Base-by-base conservation (phyloP, 331 rosid genomes). In the Acacia pycnantha region DNA sequence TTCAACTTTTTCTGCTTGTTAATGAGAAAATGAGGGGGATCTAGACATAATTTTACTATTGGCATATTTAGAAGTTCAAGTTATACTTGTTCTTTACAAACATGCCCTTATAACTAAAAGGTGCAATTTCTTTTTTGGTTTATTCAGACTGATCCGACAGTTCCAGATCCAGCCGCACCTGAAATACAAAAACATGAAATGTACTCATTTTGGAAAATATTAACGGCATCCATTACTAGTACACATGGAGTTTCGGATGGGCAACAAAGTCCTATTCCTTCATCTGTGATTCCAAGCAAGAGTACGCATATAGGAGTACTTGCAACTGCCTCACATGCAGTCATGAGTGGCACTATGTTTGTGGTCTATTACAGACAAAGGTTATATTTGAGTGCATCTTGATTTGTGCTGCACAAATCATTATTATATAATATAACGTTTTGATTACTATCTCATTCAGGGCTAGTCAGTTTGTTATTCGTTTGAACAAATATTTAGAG, bases 281-380 rank as follows among this genome's bases (percentile, higher is more conserved):
- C 96, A 13, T 91, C 97, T 10, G 94, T 91, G 86, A 94, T 92
- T 79, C 91, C 98, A 13, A 89, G 92, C 90, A 94, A 92, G 73
- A 91, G 92, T 74, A 91, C 91, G 97, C 95, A 88, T 80, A 93
- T 94, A 66, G 97, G 97, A 69, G 96, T 92, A 77, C 96, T 94
- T 79, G 97, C 97, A 64, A 92, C 96, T 70, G 98, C 97, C 33
- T 86, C 94, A 64, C 97, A 94, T 86, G 98, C 98, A 68, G 82
- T 92, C 67, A 46, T 69, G 78, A 92, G 94, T 24, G 81, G 74
- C 53, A 91, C 92, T 12, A 80, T 88, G 83, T 94, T 94, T 73
- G 82, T 90, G 29, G 98, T 92, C 26, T 90, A 88, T 84, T 91
- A 90, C 80, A 91, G 90, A 81, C 98, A 95, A 29, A 94, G 98